Conservation (phyloP, 2,329 filamentous ascomycete species). For the Fusarium sp. region DNA sequence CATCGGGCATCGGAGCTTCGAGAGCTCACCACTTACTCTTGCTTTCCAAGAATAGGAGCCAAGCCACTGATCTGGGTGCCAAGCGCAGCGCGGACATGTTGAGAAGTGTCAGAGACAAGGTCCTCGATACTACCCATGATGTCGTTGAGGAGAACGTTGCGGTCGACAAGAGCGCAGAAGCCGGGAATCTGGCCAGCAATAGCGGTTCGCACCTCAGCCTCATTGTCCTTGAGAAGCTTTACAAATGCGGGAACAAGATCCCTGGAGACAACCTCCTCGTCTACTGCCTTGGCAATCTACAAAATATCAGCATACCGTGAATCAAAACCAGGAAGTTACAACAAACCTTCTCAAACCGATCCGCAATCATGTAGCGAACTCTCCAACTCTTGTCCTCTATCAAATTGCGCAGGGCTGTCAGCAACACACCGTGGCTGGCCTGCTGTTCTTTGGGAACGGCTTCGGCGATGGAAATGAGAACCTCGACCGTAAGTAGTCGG, state of each 20-base stretch:
- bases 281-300: constrained; percentile 96
- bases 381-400: constrained; percentile 99
- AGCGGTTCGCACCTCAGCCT: constrained; percentile 96
- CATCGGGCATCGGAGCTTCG: not conserved
- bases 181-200: constrained; percentile 98
- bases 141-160: constrained; percentile 88
- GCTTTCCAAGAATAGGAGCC: constrained; percentile 95
- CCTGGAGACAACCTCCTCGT: constrained; percentile 93
- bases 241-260: constrained; percentile 97
- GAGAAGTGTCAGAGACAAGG: constrained; percentile 92
- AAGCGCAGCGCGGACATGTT: constrained; percentile 94
- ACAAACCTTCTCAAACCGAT: constrained; percentile 90
- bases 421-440: constrained; percentile 90
- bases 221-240: constrained; percentile 96
- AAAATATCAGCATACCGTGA: constrained; percentile 3
- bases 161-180: constrained; percentile 91
- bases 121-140: constrained; percentile 98
- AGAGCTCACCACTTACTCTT: constrained; percentile 75
- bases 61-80: constrained; percentile 97
- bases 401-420: constrained; percentile 89
- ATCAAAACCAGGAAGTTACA: constrained; percentile 48
- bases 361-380: constrained; percentile 98
- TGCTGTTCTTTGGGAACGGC: constrained; percentile 98
- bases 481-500: constrained; percentile 92
- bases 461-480: constrained; percentile 95